These are phyloP conservation scores for Fusarium beomiforme DNA, from an alignment of 2,329 filamentous ascomycete genomes.

Conservation along the genomic window DNA sequence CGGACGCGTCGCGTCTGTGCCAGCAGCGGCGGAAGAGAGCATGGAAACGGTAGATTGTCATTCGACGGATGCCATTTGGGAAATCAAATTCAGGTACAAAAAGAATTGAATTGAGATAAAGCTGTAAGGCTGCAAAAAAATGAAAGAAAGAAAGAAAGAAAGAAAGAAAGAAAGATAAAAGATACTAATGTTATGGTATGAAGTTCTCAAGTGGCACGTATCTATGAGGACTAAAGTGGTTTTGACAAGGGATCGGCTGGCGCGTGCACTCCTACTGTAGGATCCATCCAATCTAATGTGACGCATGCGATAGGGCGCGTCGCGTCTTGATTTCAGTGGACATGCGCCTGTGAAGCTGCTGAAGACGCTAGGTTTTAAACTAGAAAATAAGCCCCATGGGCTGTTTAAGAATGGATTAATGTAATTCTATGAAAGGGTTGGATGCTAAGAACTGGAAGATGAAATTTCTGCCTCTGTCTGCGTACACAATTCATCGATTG, in stretches of 20 bases:
- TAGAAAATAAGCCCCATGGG: neutral
- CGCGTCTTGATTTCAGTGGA: constrained; percentile 19
- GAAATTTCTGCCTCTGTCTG: no score
- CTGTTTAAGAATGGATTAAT: no score
- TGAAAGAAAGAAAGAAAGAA: no score
- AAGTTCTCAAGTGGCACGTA: constrained; percentile 3
- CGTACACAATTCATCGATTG: no score
- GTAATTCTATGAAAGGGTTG: no score
- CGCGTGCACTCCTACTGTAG: constrained; percentile 8
- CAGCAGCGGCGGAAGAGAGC: constrained; percentile 48
- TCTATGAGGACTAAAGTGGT: constrained; percentile 29
- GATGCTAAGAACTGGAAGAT: no score
- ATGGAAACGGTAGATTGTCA: constrained; percentile 41
- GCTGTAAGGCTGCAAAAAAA: constrained; percentile 11
- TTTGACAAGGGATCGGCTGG: constrained; percentile 4
- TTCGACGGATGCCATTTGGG: constrained; percentile 29
- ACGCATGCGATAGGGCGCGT: constrained; percentile 22
- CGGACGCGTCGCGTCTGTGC: constrained; percentile 62
- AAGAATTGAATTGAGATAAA: constrained; percentile 12
- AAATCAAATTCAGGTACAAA: constrained; percentile 1
- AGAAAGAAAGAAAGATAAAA: no score
- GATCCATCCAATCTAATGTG: neutral
- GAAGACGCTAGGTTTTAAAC: neutral
- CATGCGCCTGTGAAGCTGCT: neutral
- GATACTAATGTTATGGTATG: constrained; percentile 19